A percentile compares a stretch with the other conserved stretches of the same genome.
Conservation (phyloP, 2,329 filamentous ascomycete genomes). For the Colletotrichum phormii region DNA sequence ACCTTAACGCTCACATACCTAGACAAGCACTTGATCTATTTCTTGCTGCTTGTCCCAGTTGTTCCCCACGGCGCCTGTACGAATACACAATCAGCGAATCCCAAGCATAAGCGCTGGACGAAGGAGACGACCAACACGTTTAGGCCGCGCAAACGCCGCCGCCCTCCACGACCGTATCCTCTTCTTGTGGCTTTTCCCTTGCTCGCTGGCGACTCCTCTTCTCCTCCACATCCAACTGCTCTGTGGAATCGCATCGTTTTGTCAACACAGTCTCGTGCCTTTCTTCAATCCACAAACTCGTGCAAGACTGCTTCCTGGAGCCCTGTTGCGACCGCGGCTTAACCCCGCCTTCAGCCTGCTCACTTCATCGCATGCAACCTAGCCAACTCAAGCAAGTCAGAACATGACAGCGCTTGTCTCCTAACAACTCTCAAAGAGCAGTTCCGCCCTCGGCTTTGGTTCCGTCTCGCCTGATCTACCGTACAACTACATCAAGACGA, state of each 20-base stretch:
- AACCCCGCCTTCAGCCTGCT: not conserved
- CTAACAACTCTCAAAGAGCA: conserved; percentile 6
- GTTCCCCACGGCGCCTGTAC: not conserved
- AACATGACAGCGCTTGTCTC: conserved; percentile 28
- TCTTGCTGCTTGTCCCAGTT: conserved; percentile 6
- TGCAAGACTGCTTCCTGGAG: not conserved
- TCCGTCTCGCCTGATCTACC: conserved; percentile 4
- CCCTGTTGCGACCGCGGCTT: not conserved
- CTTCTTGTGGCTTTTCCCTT: conserved; percentile 20
- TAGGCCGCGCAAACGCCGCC: conserved; percentile 14
- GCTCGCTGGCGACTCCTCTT: conserved; percentile 12
- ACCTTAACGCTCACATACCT: not conserved
- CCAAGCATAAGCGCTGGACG: conserved; percentile 33
- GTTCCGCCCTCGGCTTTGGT: conserved; percentile 4
- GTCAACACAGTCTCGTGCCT: not conserved
- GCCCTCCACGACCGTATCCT: conserved; percentile 2
- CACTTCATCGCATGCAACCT: not conserved
- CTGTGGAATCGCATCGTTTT: not conserved
- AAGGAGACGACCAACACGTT: conserved; percentile 22
- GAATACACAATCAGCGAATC: not conserved
- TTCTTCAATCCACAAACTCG: not conserved
- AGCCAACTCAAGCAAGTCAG: not conserved
- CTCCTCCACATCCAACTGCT: conserved; percentile 1
- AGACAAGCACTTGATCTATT: not conserved
- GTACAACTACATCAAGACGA: not conserved